A percentile compares a stretch with the other conserved stretches of the same genome.
These are phyloP conservation scores for Amanita polypyramis DNA, from an alignment of 768 basidiomycete species.

Conservation along the genomic window DNA sequence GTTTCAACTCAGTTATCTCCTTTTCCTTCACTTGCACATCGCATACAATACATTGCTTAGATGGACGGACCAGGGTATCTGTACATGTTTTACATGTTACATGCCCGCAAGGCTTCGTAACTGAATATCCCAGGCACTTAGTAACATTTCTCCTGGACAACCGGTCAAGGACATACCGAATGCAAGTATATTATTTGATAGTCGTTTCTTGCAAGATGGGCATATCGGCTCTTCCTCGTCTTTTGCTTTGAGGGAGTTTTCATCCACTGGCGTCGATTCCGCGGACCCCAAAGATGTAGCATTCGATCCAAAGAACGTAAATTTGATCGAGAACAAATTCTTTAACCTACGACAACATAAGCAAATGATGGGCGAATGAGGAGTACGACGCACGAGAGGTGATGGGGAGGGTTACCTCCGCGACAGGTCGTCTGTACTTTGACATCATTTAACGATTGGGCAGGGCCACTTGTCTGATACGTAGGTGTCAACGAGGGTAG, in stretches of 20 bases:
- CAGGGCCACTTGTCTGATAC: conserved; percentile 50
- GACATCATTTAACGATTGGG: conserved; percentile 62
- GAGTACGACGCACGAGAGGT: conserved; percentile 50
- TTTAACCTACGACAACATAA: conserved; percentile 52
- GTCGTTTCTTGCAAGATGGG: conserved; percentile 76
- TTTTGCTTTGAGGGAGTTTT: conserved; percentile 25
- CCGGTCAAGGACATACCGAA: conserved; percentile 42
- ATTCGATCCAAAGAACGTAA: conserved; percentile 38
- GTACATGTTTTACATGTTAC: conserved; percentile 88
- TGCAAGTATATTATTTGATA: conserved; percentile 70
- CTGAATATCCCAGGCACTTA: conserved; percentile 23
- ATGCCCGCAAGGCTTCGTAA: conserved; percentile 82
- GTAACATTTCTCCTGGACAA: not conserved
- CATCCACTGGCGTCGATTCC: conserved; percentile 25
- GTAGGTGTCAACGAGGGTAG: conserved; percentile 87
- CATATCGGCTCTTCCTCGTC: conserved; percentile 66
- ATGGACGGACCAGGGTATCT: conserved; percentile 72
- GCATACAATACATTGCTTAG: conserved; percentile 82
- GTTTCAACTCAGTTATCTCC: conserved; percentile 74
- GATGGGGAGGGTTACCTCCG: conserved; percentile 70
- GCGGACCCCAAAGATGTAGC: conserved; percentile 27
- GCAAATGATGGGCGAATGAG: not conserved
- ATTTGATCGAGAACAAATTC: conserved; percentile 70
- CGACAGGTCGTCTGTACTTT: conserved; percentile 87
- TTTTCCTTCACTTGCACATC: conserved; percentile 53